phyloP scores from a whole-genome alignment of 106 monocot species.

The Amphibolis antarctica region DNA sequence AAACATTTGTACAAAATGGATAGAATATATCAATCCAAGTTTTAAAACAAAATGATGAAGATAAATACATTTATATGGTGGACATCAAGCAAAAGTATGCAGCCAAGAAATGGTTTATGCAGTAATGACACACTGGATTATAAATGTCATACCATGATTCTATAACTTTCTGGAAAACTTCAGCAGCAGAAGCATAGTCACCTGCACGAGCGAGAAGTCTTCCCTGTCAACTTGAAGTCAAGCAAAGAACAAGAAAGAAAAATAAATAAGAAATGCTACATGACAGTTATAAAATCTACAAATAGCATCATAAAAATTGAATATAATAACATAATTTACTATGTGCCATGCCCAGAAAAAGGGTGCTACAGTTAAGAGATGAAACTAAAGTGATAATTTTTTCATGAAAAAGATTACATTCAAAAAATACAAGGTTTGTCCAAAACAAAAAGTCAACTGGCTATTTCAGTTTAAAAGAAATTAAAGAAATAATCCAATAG shows the following conservation, averaged over 20 bases:
- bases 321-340: not conserved
- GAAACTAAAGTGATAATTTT: too few relatives aligned
- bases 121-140: not conserved
- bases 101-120: not conserved
- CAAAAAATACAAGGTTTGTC: too few relatives aligned
- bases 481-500: too few relatives aligned
- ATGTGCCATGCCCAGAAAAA: not conserved
- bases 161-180: slow-evolving; percentile 65
- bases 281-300: not conserved
- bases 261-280: slow-evolving; percentile 13
- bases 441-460: too few relatives aligned
- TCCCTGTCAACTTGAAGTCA: slow-evolving; percentile 98
- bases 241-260: slow-evolving; percentile 22
- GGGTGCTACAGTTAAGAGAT: too few relatives aligned
- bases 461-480: too few relatives aligned
- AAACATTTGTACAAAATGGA: not conserved
- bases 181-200: slow-evolving; percentile 70
- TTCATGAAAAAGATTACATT: too few relatives aligned
- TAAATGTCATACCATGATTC: slow-evolving; percentile 43
- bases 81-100: not conserved
- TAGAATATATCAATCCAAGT: not conserved
- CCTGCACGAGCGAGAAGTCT: slow-evolving; percentile 85
- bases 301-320: not conserved
- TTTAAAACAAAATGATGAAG: not conserved
- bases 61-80: not conserved